phyloP scores from a whole-genome alignment of 106 monocot genomes.

The Allium cepa region DNA sequence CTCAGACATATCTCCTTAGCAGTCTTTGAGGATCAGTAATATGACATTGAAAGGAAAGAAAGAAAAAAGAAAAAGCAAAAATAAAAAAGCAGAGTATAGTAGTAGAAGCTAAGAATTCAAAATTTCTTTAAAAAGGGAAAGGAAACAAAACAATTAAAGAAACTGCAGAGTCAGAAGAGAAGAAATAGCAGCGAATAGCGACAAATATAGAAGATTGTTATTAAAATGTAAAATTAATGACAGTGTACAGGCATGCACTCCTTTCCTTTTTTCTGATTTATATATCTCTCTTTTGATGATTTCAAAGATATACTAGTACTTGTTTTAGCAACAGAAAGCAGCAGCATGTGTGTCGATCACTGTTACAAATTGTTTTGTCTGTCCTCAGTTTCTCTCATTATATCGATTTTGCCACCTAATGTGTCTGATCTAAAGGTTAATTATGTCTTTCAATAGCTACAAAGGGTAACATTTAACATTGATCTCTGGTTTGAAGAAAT shows the following conservation, averaged over 20 bases:
- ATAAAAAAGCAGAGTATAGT: conserved; percentile 4
- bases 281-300: conserved; percentile 2
- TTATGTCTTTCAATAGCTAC: no score
- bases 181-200: background rate
- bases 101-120: background rate
- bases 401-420: no score
- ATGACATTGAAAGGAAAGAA: conserved; percentile 1
- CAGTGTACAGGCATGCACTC: no score
- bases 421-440: no score
- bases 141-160: background rate
- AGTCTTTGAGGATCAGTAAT: conserved; percentile 1
- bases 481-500: no score
- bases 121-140: conserved; percentile 12
- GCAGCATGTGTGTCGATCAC: no score
- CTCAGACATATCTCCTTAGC: conserved; percentile 18
- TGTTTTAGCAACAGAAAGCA: no score
- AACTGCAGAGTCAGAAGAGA: conserved; percentile 4
- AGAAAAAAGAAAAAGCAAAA: conserved; percentile 8
- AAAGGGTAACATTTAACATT: no score
- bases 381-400: no score
- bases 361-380: no score
- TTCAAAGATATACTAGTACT: background rate
- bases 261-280: background rate
- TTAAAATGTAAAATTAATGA: background rate
- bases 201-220: no score